Evolutionary conservation across 2,329 filamentous ascomycete species (phyloP), one percentile per base, ranked within the genome.

Genomic region (Sordariomycetes sp.): DNA sequence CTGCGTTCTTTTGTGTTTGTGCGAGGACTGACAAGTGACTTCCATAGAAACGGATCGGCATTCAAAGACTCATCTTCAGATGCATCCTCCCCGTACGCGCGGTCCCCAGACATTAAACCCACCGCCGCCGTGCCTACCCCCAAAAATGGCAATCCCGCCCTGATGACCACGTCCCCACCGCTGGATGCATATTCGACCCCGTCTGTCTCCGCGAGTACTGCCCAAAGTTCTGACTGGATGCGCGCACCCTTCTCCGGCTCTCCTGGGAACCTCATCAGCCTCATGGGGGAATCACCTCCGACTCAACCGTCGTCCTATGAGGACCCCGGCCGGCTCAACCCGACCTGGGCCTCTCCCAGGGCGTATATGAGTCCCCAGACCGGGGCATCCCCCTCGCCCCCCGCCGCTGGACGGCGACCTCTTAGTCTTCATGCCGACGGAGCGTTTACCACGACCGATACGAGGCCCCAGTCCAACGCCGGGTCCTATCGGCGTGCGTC

Each of bases 371-470:
- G 71, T 40, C 71, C 74, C 20, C 76, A 76, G 32, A 71, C 74
- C 7, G 68, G 75, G 1, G 79, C 77, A 0, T 58, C 57, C 18
- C 64, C 70, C 48, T 74, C 72, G 11, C 70, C 72, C 46, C 71
- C 70, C 18, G 69, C 65, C 58, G 62, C 51, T 67, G 43, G 71
- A 72, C 46, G 46, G 58, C 74, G 79, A 28, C 79, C 79, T 5
- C 66, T 81, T 60, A 83, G 80, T 67, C 81, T 77, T 64, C 80
- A 84, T 53, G 74, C 77, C 70, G 78, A 79, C 37, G 65, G 69
- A 12, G 25, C 52, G 22, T 53, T 46, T 50, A 35, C 52, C 24
- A 55, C 50, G 20, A 55, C 58, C 1, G 28, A 59, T 18, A 54
- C 46, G 34, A 46, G 53, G 20, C 40, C 28, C 14, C 53, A 52